phyloP scores from a whole-genome alignment of 1,139 yeast species.

The Ogataea hybrid region DNA sequence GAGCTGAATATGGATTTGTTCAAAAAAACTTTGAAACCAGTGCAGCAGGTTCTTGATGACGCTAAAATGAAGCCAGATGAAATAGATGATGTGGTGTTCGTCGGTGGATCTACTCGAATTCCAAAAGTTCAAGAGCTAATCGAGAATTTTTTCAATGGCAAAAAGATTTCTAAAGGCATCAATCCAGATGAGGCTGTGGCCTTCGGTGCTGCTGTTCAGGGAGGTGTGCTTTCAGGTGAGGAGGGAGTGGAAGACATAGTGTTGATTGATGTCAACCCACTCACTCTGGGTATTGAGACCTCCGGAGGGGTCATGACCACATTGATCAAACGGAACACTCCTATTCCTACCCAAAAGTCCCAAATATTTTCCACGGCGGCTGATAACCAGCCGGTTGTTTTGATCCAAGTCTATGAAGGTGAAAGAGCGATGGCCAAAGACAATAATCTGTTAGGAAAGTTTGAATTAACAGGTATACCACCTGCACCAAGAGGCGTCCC shows the following conservation, averaged over 20 bases:
- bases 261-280: slow-evolving; percentile 89
- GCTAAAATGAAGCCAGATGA: slow-evolving; percentile 80
- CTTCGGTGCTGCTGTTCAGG: slow-evolving; percentile 97
- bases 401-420: slow-evolving; percentile 96
- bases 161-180: slow-evolving; percentile 92
- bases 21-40: slow-evolving; percentile 90
- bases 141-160: slow-evolving; percentile 85
- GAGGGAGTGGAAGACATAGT: slow-evolving; percentile 77
- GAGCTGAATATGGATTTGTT: slow-evolving; percentile 85
- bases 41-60: slow-evolving; percentile 88
- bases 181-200: slow-evolving; percentile 99
- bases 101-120: slow-evolving; percentile 98
- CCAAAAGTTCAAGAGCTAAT: slow-evolving; percentile 93
- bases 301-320: slow-evolving; percentile 98
- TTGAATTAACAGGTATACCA: slow-evolving; percentile 93
- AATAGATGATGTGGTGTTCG: slow-evolving; percentile 88
- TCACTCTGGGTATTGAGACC: slow-evolving; percentile 94
- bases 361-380: slow-evolving; percentile 97
- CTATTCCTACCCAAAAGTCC: slow-evolving; percentile 95
- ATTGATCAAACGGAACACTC: slow-evolving; percentile 93
- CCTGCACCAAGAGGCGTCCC: slow-evolving; percentile 99
- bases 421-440: slow-evolving; percentile 96
- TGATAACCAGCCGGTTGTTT: slow-evolving; percentile 95
- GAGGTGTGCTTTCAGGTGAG: slow-evolving; percentile 92
- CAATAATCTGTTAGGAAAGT: slow-evolving; percentile 93